Evolutionary conservation across 306 rosid species (phyloP), one percentile per base, ranked within the genome.

Genomic region (Glycine latifolia): DNA sequence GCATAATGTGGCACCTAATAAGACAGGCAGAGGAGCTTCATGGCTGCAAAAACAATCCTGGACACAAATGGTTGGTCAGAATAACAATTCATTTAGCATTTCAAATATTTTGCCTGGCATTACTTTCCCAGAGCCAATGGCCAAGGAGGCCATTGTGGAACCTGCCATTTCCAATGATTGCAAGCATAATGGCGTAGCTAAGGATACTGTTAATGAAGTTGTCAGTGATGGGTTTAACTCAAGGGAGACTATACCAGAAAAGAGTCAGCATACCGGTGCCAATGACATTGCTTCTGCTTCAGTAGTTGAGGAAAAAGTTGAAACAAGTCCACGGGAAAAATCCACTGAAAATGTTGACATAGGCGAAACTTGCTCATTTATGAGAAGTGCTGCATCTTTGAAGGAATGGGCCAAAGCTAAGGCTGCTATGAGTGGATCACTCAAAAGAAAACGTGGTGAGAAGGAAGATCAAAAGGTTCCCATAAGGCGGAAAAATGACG

Each of bases 31-130:
- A 82, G 99, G 97, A 48, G 59, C 92, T 77, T 81, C 92, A 5
- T 93, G 99, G 99, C 75, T 78, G 85, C 90, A 80, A 80, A 90
- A 88, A 65, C 83, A 85, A 56, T 93, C 99, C 5, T 95, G 99
- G 99, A 93, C 93, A 33, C 92, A 95, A 82, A 80, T 95, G 87
- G 87, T 91, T 54, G 10, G 71, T 37, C 84, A 82, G 71, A 69
- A 66, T 79, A 75, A 58, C 48, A 85, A 9, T 54, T 80, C 92
- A 44, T 95, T 95, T 85, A 91, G 95, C 89, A 88, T 95, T 66
- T 79, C 88, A 15, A 90, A 90, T 59, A 39, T 90, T 83, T 53
- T 92, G 61, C 89, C 91, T 0, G 89, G 66, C 78, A 63, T 68
- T 67, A 71, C 91, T 74, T 83, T 68, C 46, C 86, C 77, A 33